Base-by-base conservation (phyloP, 805 yeast genomes). In the Gaillardinia entomophila region DNA sequence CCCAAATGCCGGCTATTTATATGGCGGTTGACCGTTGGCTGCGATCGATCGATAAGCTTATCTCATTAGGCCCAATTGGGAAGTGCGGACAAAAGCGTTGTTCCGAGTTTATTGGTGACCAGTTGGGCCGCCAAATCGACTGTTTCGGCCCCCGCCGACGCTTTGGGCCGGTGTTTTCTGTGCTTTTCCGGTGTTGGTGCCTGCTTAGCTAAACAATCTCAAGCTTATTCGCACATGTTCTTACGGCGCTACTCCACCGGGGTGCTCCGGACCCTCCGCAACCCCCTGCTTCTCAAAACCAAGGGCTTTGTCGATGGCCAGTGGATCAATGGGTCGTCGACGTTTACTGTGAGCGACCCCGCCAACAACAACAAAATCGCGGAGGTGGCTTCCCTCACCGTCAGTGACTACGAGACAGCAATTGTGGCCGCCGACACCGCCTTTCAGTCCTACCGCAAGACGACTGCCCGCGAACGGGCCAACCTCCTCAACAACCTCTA, bases 291-390 rank as follows among this genome's bases (percentile, higher is more conserved):
- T 24, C 41, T 82, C 36, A 65, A 68, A 51, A 71, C 78, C n/a
- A 71, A 75, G 32, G 82, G 82, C 3, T 75, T 62, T 43, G 64
- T 85, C 54, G 77, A 84, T 47, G 96, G 96, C 26, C 62, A 77
- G 45, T 88, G 95, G 95, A 53, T 75, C 22, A 38, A 54, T 11
- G 54, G 66, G 11, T 53, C 63, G 6, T 61, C 64, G 12, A 55
- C 68, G 3, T 88, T 87, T 53, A 60, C 67, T 3, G 94, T 89
- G 12, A 55, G 58, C 11, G 86, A 90, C 53, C 97, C 97, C 4
- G 94, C 94, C 0, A 68, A 72, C 16, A 38, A 35, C 30, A 68
- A 68, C 13, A 59, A 64, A 12, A 37, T 65, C 15, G 71, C 77
- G 4, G 58, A 64, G 3, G 82, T 82, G 2, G 73, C 83, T 7